Percentiles rank a stretch among this genome's conserved stretches.
phyloP scores from a whole-genome alignment of 2,329 filamentous ascomycete species.

The Pseudofabraea citricarpa region DNA sequence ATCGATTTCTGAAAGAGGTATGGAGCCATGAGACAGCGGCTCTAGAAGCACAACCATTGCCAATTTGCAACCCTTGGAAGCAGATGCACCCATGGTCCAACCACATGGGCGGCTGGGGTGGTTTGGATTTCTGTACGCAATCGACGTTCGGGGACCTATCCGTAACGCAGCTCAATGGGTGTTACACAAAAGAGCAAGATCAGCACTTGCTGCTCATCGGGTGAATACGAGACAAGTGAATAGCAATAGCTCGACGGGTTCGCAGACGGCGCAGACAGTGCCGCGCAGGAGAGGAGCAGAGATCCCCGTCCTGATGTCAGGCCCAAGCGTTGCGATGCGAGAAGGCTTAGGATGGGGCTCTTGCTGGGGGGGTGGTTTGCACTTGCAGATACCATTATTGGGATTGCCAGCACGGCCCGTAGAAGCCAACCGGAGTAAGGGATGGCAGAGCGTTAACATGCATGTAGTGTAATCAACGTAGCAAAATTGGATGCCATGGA shows the following conservation, averaged over 20 bases:
- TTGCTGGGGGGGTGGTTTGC: neutral
- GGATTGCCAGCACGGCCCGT: neutral
- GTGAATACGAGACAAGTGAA: neutral
- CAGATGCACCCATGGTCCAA: neutral
- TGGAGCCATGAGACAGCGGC: neutral
- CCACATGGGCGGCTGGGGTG: neutral
- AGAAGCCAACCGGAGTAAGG: neutral
- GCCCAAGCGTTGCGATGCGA: slow-evolving; percentile 3
- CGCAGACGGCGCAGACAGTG: no score
- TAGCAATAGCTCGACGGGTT: no score
- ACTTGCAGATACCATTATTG: no score
- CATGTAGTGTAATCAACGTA: no score
- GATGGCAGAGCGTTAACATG: no score
- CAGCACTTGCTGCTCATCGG: neutral
- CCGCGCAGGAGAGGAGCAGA: no score
- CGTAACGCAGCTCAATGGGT: neutral
- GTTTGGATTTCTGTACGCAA: neutral
- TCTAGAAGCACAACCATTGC: slow-evolving; percentile 1
- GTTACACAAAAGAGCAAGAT: neutral
- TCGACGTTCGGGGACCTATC: neutral
- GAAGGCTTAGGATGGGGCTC: neutral
- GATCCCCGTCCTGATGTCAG: neutral
- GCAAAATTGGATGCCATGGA: no score
- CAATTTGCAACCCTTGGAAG: neutral
- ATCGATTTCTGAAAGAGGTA: neutral